Percentiles rank a stretch among this genome's conserved stretches.
phyloP scores from a whole-genome alignment of 176 grass and related monocot species.

The Pontederia crassipes region DNA sequence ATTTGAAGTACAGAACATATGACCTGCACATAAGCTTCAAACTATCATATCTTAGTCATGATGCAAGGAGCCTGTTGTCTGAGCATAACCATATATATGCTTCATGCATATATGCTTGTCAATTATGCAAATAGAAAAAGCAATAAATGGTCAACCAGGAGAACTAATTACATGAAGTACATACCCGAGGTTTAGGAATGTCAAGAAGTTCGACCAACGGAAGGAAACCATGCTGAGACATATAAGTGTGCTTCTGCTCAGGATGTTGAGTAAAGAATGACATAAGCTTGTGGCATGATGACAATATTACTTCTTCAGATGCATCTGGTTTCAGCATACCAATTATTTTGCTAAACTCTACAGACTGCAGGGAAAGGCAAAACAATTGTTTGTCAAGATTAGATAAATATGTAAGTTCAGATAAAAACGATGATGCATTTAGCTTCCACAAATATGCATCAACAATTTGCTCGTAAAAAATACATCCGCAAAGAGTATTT shows the following conservation, averaged over 20 bases:
- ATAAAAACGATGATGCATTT: too few species aligned
- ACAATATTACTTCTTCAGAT: constrained; percentile 87
- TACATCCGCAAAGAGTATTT: too few species aligned
- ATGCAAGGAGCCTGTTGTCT: too few species aligned
- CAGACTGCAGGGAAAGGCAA: constrained; percentile 36
- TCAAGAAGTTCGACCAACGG: constrained; percentile 93
- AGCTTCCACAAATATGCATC: too few species aligned
- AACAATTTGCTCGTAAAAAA: too few species aligned
- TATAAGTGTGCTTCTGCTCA: constrained; percentile 81
- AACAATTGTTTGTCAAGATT: background rate
- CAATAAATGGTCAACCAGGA: too few species aligned
- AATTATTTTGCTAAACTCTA: constrained; percentile 96
- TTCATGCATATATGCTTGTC: too few species aligned
- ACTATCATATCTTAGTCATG: background rate
- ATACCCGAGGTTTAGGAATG: constrained; percentile 79
- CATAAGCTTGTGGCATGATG: constrained; percentile 81
- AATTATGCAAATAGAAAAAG: too few species aligned
- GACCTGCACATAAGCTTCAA: constrained; percentile 38
- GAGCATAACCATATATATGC: too few species aligned
- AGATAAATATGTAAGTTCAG: too few species aligned
- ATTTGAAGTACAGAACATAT: constrained; percentile 74
- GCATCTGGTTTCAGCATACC: constrained; percentile 73
- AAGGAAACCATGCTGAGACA: constrained; percentile 88
- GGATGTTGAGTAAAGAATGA: constrained; percentile 64
- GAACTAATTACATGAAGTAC: too few species aligned